Conservation (phyloP, 2,329 filamentous ascomycete genomes). For the Xylariaceae sp. region DNA sequence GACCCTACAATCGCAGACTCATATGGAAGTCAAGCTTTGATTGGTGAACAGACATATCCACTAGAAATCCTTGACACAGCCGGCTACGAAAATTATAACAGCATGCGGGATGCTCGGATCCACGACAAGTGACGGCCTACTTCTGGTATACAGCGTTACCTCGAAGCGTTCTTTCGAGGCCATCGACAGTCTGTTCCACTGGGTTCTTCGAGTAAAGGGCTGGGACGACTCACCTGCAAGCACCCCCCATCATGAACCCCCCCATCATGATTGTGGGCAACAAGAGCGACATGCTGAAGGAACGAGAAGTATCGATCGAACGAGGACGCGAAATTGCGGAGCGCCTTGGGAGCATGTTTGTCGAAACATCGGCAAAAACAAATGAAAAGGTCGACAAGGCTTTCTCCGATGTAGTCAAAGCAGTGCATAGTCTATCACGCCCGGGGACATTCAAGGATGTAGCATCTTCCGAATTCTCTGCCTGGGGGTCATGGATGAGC, state of each 20-base stretch:
- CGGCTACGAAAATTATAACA: not conserved
- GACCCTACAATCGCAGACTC: not conserved
- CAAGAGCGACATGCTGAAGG: not conserved
- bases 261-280: not conserved
- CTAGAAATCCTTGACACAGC: not conserved
- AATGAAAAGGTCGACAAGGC: not conserved
- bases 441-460: not conserved
- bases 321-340: not conserved
- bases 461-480: too few species aligned
- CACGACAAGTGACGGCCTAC: not conserved
- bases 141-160: not conserved
- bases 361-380: not conserved
- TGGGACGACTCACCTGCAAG: not conserved
- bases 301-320: not conserved
- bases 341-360: not conserved
- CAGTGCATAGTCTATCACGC: too few species aligned
- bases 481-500: not conserved
- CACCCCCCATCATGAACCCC: not conserved
- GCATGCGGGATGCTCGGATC: not conserved
- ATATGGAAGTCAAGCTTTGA: not conserved
- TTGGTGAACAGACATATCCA: not conserved
- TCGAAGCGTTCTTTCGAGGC: not conserved
- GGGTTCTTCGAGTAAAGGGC: not conserved
- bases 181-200: not conserved
- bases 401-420: not conserved